Base-by-base conservation (phyloP, 257 asterid genomes). In the Forsythia viridissima region DNA sequence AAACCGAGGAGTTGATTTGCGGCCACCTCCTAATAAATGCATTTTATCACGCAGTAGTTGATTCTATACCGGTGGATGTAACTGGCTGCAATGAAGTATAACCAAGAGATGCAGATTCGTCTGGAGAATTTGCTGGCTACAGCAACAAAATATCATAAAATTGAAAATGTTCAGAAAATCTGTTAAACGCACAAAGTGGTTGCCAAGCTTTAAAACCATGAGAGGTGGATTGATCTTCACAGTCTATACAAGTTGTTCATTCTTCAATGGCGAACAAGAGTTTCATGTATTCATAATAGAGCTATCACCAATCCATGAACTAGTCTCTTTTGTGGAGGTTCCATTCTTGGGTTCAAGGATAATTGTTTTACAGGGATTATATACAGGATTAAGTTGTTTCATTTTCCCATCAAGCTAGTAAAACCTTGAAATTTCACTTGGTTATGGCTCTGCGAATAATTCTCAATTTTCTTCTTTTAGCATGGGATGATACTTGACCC, bases 381-480 rank as follows among this genome's bases (percentile, higher is more conserved):
- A 72, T 15, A 46, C 70, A 10, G 81, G 72, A 13, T 63, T 55
- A 39, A 69, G 43, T 36, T 76, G 38, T 72, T 69, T 73, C 77
- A 70, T n/a, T 37, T 65, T 67, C 55, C 83, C 84, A 71, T 71
- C 76, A 80, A 79, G 36, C 52, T 63, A 82, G 88, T 57, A 76
- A 77, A 38, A 63, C 51, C 72, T 9, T 82, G 72, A 40, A 52
- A 67, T n/a, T 79, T 78, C 79, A 81, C 85, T 74, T 78, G 82
- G 73, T 51, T 72, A 40, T 78, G 88, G 73, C 83, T 63, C 76
- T 66, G 84, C 34, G 87, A 79, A 72, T 75, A 72, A 78, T 77
- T 77, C 36, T 81, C 94, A 9, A 77, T 74, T 81, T 94, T 78
- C 96, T 88, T 73, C 97, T 86, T 86, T 92, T 92, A 39, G 86